Conservation (phyloP, 257 asterid genomes). For the Solanum bulbocastanum region DNA sequence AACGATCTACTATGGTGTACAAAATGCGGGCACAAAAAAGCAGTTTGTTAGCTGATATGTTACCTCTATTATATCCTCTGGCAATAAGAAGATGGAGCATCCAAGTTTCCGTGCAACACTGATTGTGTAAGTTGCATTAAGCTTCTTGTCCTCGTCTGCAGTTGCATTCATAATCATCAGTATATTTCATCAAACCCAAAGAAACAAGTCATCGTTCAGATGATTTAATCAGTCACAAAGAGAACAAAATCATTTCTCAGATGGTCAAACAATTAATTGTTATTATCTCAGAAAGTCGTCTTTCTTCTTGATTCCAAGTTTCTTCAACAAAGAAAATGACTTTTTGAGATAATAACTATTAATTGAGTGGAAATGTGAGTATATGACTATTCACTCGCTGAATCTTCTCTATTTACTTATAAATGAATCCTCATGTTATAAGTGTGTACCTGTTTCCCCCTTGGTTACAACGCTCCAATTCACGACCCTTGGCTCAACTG, state of each 20-base stretch:
- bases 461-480: conserved; percentile 89
- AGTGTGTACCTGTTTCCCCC: conserved; percentile 60
- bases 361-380: background rate
- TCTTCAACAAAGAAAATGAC: background rate
- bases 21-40: background rate
- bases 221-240: background rate
- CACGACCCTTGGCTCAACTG: conserved; percentile 86
- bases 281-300: background rate
- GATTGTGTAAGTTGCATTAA: conserved; percentile 35
- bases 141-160: conserved; percentile 40
- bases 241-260: background rate
- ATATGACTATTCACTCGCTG: background rate
- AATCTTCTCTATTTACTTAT: background rate
- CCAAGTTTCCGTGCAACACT: conserved; percentile 45
- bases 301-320: background rate
- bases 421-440: background rate
- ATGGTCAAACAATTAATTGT: background rate
- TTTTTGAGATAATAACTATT: background rate
- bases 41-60: background rate
- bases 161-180: background rate
- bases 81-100: conserved; percentile 40
- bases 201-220: background rate
- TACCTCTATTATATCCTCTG: conserved; percentile 45
- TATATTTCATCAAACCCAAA: background rate
- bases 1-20: background rate